A percentile compares a stretch with the other conserved stretches of the same genome.
Conservation (phyloP, 2,329 filamentous ascomycete species). For the Ophiocordyceps camponoti-rufipedis region DNA sequence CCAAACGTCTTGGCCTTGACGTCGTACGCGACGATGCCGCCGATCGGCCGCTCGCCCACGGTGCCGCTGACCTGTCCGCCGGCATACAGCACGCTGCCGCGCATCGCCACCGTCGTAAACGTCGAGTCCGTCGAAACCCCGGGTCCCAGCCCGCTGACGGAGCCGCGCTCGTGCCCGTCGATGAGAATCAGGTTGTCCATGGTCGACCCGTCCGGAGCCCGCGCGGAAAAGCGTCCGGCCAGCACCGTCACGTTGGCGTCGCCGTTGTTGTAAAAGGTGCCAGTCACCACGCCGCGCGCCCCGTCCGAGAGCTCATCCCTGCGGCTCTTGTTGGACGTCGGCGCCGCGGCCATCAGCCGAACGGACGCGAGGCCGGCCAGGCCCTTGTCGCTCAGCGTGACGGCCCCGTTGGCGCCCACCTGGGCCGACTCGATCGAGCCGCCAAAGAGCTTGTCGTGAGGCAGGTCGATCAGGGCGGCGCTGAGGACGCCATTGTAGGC, state of each 20-base stretch:
- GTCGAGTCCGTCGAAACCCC: slow-evolving; percentile 54
- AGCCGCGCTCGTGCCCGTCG: slow-evolving; percentile 50
- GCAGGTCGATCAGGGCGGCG: slow-evolving; percentile 45
- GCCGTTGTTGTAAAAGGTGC: slow-evolving; percentile 55
- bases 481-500: slow-evolving; percentile 56
- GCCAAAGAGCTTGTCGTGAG: slow-evolving; percentile 52
- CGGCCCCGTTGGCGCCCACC: slow-evolving; percentile 55
- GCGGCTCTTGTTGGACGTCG: slow-evolving; percentile 20
- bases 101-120: slow-evolving; percentile 52
- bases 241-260: slow-evolving; percentile 69
- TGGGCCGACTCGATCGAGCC: slow-evolving; percentile 67
- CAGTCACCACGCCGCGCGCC: slow-evolving; percentile 54
- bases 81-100: slow-evolving; percentile 54
- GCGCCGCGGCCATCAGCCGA: slow-evolving; percentile 24
- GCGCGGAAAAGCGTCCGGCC: slow-evolving; percentile 69
- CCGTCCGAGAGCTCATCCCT: slow-evolving; percentile 23
- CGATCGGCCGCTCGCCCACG: slow-evolving; percentile 41
- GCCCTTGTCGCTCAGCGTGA: slow-evolving; percentile 36
- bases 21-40: slow-evolving; percentile 67
- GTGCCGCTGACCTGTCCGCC: slow-evolving; percentile 65
- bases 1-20: slow-evolving; percentile 44
- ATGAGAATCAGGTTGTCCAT: slow-evolving; percentile 72
- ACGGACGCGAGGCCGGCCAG: slow-evolving; percentile 37
- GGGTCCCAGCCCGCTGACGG: slow-evolving; percentile 49
- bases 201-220: slow-evolving; percentile 45